These are phyloP conservation scores for Colletotrichum salicis DNA, from an alignment of 2,329 filamentous ascomycete species.

Conservation along the genomic window DNA sequence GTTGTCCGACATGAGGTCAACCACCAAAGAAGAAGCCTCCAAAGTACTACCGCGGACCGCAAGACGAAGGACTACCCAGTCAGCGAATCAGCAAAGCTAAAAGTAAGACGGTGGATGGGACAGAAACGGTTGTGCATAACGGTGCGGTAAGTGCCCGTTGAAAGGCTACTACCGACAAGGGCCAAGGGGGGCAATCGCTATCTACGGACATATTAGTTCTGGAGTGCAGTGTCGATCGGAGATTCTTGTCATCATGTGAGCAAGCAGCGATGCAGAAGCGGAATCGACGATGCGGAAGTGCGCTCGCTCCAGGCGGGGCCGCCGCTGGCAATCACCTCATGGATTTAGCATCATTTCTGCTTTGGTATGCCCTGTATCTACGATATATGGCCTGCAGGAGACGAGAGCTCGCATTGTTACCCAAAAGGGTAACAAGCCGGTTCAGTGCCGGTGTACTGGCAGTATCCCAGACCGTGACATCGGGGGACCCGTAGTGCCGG, in stretches of 20 bases:
- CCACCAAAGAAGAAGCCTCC: neutral
- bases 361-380: neutral
- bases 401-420: neutral
- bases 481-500: conserved; percentile 13
- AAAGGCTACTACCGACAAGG: neutral
- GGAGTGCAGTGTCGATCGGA: conserved; percentile 8
- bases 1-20: neutral
- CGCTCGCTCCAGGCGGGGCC: neutral
- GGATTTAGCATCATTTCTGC: neutral
- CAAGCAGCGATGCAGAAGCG: conserved; percentile 9
- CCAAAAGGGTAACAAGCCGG: neutral
- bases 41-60: neutral
- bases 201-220: neutral
- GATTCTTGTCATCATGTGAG: conserved; percentile 19
- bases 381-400: neutral
- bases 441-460: neutral
- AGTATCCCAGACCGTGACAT: neutral
- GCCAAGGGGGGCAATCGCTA: neutral
- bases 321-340: neutral
- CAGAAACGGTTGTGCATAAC: conserved; percentile 20
- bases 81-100: neutral
- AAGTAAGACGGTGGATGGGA: conserved; percentile 4
- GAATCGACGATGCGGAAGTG: neutral
- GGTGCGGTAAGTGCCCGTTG: neutral
- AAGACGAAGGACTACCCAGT: neutral